Percentiles rank a stretch among this genome's conserved stretches.
These are phyloP conservation scores for Tetrahymena malaccensis DNA, from an alignment of 73 alveolate species.

Conservation along the genomic window DNA sequence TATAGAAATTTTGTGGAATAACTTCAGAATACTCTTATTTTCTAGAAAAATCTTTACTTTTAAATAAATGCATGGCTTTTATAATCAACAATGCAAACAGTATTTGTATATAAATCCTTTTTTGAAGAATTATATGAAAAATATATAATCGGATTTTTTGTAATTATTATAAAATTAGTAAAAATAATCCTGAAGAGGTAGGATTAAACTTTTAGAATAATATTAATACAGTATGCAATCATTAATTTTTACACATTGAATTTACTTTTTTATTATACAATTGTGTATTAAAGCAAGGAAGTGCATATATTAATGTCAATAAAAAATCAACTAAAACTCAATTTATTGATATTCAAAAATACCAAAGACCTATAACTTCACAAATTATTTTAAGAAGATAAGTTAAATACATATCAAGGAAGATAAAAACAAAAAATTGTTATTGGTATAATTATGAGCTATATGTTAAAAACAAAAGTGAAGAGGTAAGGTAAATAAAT, in stretches of 20 bases:
- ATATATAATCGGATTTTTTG: neutral
- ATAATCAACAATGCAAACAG: neutral
- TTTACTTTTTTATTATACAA: neutral
- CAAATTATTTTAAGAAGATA: no score
- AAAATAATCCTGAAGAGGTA: neutral
- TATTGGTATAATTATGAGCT: neutral
- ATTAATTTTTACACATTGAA: no score
- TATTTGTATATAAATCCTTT: neutral
- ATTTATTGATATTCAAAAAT: neutral
- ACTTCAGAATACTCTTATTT: neutral
- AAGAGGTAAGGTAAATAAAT: neutral
- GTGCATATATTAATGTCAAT: neutral
- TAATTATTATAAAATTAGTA: neutral
- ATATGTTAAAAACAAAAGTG: no score
- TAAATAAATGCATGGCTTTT: neutral
- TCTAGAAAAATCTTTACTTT: neutral
- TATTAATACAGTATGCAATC: neutral
- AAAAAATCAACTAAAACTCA: neutral
- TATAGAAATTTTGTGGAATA: neutral
- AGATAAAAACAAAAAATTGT: no score
- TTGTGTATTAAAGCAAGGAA: neutral
- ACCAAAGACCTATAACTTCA: neutral
- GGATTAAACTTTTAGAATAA: neutral
- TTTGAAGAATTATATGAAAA: neutral
- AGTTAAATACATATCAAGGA: no score